A percentile compares a stretch with the other conserved stretches of the same genome.
These are phyloP conservation scores for Prunus dulcis DNA, from an alignment of 306 rosid species.

Conservation along the genomic window DNA sequence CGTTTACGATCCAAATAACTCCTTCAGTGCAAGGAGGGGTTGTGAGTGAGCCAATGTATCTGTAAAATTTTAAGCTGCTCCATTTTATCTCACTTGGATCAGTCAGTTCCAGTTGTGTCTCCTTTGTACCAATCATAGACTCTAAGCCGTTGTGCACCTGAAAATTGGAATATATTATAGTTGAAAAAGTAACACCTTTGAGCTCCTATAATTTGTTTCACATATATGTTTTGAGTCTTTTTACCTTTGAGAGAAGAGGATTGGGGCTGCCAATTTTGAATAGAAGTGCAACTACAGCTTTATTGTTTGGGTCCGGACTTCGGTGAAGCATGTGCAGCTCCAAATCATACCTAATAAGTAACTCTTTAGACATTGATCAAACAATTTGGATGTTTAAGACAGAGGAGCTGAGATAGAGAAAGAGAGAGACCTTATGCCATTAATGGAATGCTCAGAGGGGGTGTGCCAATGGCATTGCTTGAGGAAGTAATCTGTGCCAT, in stretches of 20 bases:
- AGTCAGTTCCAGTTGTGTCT: conserved; percentile 9
- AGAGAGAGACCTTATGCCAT: conserved; percentile 29
- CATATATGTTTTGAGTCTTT: background rate
- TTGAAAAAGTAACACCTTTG: too few species aligned
- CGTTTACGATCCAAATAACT: conserved; percentile 37
- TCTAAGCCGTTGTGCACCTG: conserved; percentile 19
- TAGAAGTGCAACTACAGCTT: conserved; percentile 28
- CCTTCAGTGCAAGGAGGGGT: conserved; percentile 45
- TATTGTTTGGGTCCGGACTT: conserved; percentile 4
- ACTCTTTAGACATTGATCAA: background rate
- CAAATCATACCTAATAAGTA: conserved; percentile 19
- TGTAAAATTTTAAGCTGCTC: conserved; percentile 10
- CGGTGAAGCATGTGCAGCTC: conserved; percentile 42
- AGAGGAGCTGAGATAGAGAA: background rate
- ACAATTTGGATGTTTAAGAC: background rate
- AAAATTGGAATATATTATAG: background rate
- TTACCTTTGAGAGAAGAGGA: conserved; percentile 32
- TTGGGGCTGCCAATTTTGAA: conserved; percentile 28
- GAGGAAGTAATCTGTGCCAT: conserved; percentile 24
- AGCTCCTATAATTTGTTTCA: too few species aligned
- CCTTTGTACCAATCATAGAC: background rate
- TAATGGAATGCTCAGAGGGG: conserved; percentile 36
- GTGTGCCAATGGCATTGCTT: conserved; percentile 38
- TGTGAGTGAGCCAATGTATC: conserved; percentile 42
- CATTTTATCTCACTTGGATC: conserved; percentile 24